Evolutionary conservation across 805 yeast species (phyloP), one percentile per base, ranked within the genome.

Genomic region (Candida suzukii): DNA sequence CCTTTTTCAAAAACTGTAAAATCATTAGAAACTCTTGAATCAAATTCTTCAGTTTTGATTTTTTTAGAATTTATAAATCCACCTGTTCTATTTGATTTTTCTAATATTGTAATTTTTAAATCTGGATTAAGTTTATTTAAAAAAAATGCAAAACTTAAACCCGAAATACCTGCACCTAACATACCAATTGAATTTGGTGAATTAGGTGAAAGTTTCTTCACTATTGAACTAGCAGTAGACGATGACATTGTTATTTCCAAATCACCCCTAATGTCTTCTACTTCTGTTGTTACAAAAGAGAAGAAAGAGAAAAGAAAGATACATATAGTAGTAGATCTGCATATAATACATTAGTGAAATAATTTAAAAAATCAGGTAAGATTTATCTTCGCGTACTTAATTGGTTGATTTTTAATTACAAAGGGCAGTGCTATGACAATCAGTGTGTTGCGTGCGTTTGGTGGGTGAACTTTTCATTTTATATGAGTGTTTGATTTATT

Each of bases 151-250:
- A 74, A 84, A 2, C 88, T 67, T 3, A 93, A 66, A 0, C 97
- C 97, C 0, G 96, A 83, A 2, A 91, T 74, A 0, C 99, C 99
- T 1, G 85, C 82, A 0, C 99, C 99, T 1, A 88, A 55, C 0
- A 90, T 84, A 0, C 84, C 88, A 2, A 88, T 79, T 18, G 13
- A 8, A 9, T 29, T 11, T 4, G 22, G 21, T 7, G 19, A 7
- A 26, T 4, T 16, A 8, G 37, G 21, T 3, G 19, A 12, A 27
- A 34, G 14, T 31, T 18, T 31, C 35, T 31, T 31, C 7, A 17
- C 32, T 18, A 29, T 6, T n/a, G 32, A 29, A 16, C 32, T 16
- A n/a, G 32, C 32, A 11, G 32, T n/a, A 4, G 32, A 29, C 18
- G n/a, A 14, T n/a, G 32, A n/a, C n/a, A n/a, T n/a, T n/a, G n/a